Percentiles rank a stretch among this genome's conserved stretches.
phyloP scores from a whole-genome alignment of 2,329 filamentous ascomycete genomes.

The Ophiostoma piceae region DNA sequence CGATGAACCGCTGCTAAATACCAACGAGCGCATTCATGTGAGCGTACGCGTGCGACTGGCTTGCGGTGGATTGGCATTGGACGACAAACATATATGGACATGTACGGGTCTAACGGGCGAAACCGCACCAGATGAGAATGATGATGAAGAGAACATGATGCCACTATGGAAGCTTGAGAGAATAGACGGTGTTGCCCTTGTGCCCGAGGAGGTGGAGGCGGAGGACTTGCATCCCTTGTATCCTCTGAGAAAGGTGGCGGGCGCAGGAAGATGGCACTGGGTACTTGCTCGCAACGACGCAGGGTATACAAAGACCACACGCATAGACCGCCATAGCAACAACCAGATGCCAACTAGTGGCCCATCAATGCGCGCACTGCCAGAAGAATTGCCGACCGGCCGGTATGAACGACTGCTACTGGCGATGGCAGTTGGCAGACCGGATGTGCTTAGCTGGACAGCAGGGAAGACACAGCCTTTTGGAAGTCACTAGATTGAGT shows the following conservation, averaged over 20 bases:
- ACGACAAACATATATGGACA: constrained; percentile 34
- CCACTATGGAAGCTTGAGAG: constrained; percentile 32
- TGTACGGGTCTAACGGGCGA: constrained; percentile 30
- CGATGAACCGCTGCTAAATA: constrained; percentile 35
- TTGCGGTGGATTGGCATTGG: constrained; percentile 32
- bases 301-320: constrained; percentile 18
- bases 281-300: constrained; percentile 27
- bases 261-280: constrained; percentile 34
- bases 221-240: constrained; percentile 25
- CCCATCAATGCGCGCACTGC: constrained; percentile 26
- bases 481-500: not conserved
- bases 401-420: constrained; percentile 34
- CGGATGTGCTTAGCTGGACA: constrained; percentile 26
- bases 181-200: constrained; percentile 16
- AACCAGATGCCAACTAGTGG: constrained; percentile 14
- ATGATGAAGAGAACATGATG: constrained; percentile 4
- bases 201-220: constrained; percentile 18
- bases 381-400: constrained; percentile 35
- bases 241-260: constrained; percentile 29
- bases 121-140: constrained; percentile 9
- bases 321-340: constrained; percentile 18
- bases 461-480: constrained; percentile 6
- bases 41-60: constrained; percentile 32
- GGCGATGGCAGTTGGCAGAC: constrained; percentile 23
- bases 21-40: constrained; percentile 37